Evolutionary conservation across 2,329 filamentous ascomycete genomes (phyloP).

Genomic region (Graphilbum fragrans): DNA sequence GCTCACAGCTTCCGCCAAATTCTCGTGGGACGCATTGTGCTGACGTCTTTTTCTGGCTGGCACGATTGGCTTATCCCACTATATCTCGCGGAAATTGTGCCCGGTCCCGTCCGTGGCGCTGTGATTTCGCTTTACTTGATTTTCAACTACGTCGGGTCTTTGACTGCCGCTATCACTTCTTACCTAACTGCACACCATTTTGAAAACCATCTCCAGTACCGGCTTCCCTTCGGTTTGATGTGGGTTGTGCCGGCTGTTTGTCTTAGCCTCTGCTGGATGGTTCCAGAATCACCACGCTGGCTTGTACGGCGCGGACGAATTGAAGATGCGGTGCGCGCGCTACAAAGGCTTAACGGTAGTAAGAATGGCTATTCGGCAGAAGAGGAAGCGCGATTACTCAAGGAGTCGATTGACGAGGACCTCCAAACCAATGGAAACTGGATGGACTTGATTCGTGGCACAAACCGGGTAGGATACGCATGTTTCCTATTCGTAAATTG

Average conservation of each 20-base stretch:
- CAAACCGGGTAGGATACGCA: constrained; percentile 3
- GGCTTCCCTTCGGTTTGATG: constrained; percentile 8
- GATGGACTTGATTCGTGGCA: constrained; percentile 7
- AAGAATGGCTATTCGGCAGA: constrained; percentile 7
- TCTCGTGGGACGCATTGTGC: constrained; percentile 7
- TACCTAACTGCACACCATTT: constrained; percentile 3
- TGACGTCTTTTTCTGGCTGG: constrained; percentile 9
- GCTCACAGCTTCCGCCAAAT: constrained; percentile 7
- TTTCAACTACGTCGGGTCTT: constrained; percentile 6
- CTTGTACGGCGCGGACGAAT: constrained; percentile 6
- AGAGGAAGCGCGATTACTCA: constrained; percentile 8
- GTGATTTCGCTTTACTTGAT: constrained; percentile 8
- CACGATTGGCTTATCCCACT: constrained; percentile 11
- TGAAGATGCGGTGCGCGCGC: constrained; percentile 3
- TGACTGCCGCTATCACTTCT: constrained; percentile 3
- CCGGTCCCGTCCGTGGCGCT: constrained; percentile 7
- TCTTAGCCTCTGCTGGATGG: constrained; percentile 4
- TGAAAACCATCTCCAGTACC: constrained; percentile 5
- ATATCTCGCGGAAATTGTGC: constrained; percentile 11
- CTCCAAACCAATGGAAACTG: constrained; percentile 3
- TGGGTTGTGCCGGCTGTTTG: constrained; percentile 4
- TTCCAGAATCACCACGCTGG: constrained; percentile 11
- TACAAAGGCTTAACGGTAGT: constrained; percentile 6
- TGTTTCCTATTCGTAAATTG: background rate
- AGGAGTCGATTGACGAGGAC: constrained; percentile 3